Conservation (phyloP, 768 basidiomycete genomes). For the Suillus subalutaceus region DNA sequence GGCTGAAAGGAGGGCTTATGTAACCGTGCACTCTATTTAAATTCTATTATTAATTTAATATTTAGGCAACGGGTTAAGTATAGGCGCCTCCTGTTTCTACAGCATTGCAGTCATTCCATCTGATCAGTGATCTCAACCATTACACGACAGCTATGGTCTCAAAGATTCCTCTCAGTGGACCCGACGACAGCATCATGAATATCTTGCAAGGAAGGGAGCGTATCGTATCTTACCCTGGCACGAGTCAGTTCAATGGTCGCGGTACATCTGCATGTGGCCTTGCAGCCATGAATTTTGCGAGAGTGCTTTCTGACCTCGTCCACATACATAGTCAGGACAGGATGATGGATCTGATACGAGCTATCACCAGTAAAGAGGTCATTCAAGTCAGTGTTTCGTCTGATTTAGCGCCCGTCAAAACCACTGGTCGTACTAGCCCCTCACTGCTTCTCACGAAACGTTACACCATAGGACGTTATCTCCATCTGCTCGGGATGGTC, state of each 20-base stretch:
- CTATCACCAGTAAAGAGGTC: conserved; percentile 17
- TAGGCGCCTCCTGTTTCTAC: background rate
- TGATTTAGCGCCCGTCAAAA: conserved; percentile 1
- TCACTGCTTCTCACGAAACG: background rate
- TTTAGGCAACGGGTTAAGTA: background rate
- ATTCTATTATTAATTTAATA: background rate
- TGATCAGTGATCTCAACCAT: background rate
- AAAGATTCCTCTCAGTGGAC: conserved; percentile 53
- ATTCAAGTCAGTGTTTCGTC: conserved; percentile 27
- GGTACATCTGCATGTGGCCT: conserved; percentile 62
- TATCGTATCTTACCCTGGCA: conserved; percentile 50
- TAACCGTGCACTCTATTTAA: too few species aligned
- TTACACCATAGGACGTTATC: conserved; percentile 49
- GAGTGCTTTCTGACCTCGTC: conserved; percentile 29
- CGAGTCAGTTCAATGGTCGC: conserved; percentile 57
- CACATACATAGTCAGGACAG: background rate
- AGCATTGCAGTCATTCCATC: background rate
- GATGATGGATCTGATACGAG: background rate
- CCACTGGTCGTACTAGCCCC: background rate
- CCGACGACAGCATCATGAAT: conserved; percentile 36
- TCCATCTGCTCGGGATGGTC: conserved; percentile 62
- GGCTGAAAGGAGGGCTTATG: too few species aligned
- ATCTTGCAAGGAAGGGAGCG: conserved; percentile 35
- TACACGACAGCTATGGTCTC: conserved; percentile 38
- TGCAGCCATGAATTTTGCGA: conserved; percentile 66